Base-by-base conservation (phyloP, 805 yeast genomes). In the Yarrowia osloensis region DNA sequence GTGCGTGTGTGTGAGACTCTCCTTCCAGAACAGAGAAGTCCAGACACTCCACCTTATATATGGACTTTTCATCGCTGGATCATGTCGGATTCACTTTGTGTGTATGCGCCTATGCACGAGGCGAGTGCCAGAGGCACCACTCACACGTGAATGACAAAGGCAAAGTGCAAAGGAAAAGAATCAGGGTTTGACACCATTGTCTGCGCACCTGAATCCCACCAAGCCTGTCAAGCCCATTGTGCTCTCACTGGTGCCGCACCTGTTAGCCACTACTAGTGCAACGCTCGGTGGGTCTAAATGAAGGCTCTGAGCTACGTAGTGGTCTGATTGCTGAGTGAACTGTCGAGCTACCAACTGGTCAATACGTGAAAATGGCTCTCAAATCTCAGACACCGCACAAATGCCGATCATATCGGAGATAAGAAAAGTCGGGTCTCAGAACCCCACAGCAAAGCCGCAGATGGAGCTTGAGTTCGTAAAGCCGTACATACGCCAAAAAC, bases 121-220 rank as follows among this genome's bases (percentile, higher is more conserved):
- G 17, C n/a, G 24, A n/a, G 7, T 26, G 52, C 24, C 54, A 29
- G 54, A 28, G 54, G 37, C 54, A 28, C 54, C 54, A 49, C 37
- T 19, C 37, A 29, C 54, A 49, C 54, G 54, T 28, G 54, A 28
- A 28, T 49, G 24, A 49, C 37, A 46, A 46, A 21, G 50, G 33
- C 21, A 17, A 46, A 21, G 4, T 15, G 12, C 19, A 40, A 40
- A 40, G 4, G 31, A 15, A 6, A 13, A 46, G n/a, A 49, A 49
- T n/a, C 54, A 4, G 54, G 37, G 54, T 49, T 49, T 49, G 54
- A 49, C 54, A 29, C 24, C 24, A 49, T 49, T 49, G 37, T 49
- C 13, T 46, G 21, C 33, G 47, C 26, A 13, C 47, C 26, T 21
- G 26, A 22, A 42, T 2, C 17, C 28, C 47, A 22, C 47, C 28